Base-by-base conservation (phyloP, 331 rosid species). In the Stylosanthes scabra region DNA sequence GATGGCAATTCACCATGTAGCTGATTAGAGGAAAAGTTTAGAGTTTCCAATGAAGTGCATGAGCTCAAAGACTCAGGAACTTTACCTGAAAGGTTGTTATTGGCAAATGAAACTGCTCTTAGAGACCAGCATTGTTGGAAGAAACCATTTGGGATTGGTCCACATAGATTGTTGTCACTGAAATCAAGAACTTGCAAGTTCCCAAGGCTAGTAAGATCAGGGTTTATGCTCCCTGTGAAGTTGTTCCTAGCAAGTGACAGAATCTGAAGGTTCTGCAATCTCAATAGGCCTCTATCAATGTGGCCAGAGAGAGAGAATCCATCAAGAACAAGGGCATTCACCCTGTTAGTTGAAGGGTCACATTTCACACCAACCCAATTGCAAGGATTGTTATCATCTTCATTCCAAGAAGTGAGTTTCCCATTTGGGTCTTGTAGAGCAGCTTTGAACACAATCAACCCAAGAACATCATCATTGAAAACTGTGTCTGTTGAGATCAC, bases 291-390 rank as follows among this genome's bases (percentile, higher is more conserved):
- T 71, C 86, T 80, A 78, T 77, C 86, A 25, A 91, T 75, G 52
- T 94, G 99, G 14, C 97, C 99, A 28, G 96, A 88, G 40, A 94
- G 91, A 16, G 89, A 88, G 74, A 89, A 85, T 7, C 93, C 92
- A 16, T 91, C 90, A 11, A 93, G 97, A 25, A 75, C 82, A 65
- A 93, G 86, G 66, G 88, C 86, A 9, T 90, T 74, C 55, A 89
- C 99, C 69, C 97, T 77, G 61, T 84, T 81, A 73, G 84, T 86
- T 67, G 72, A 64, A 11, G 88, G 78, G 56, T 89, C 88, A 78
- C 99, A 94, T 84, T 84, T 84, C 27, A 94, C 88, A 46, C 96
- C 99, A 46, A 31, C 72, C 97, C 97, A 94, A 12, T 77, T 72
- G 83, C 97, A 94, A 58, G 99, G 94, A 59, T 31, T 87, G 45